phyloP scores from a whole-genome alignment of 306 rosid species.

The Cyclanthera cordifolia region DNA sequence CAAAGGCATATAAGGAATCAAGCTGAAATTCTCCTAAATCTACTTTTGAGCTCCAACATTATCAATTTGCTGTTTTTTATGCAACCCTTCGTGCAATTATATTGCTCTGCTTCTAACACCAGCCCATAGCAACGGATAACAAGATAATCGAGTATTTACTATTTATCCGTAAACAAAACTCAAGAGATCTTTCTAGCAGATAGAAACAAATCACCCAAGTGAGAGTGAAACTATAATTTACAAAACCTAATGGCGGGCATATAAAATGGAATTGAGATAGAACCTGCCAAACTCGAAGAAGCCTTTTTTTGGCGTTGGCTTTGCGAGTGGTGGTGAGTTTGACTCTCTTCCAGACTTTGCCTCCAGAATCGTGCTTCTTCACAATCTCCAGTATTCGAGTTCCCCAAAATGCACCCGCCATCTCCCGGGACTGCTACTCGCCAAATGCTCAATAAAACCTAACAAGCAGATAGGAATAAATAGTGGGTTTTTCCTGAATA shows the following conservation, averaged over 20 bases:
- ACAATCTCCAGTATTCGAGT: constrained; percentile 73
- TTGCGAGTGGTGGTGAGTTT: constrained; percentile 83
- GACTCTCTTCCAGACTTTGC: constrained; percentile 81
- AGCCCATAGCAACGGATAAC: background rate
- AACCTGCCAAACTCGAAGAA: constrained; percentile 93
- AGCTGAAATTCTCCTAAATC: background rate
- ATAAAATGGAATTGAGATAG: background rate
- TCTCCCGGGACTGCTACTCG: background rate
- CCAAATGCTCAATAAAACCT: background rate
- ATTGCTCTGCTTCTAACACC: background rate
- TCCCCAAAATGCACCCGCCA: constrained; percentile 83
- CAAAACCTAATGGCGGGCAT: constrained; percentile 10
- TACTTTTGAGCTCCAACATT: background rate
- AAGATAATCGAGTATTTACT: background rate
- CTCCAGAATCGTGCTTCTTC: constrained; percentile 92
- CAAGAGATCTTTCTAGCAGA: background rate
- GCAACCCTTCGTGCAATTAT: background rate
- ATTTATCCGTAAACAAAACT: background rate
- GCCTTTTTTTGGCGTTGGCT: constrained; percentile 93
- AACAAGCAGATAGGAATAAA: too few relatives aligned
- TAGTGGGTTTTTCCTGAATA: too few relatives aligned
- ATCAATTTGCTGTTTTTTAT: background rate
- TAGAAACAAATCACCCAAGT: too few relatives aligned
- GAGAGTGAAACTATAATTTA: background rate
- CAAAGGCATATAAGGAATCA: background rate